Evolutionary conservation across 1,139 yeast species (phyloP).

Genomic region (Suhomyces chickasaworum): DNA sequence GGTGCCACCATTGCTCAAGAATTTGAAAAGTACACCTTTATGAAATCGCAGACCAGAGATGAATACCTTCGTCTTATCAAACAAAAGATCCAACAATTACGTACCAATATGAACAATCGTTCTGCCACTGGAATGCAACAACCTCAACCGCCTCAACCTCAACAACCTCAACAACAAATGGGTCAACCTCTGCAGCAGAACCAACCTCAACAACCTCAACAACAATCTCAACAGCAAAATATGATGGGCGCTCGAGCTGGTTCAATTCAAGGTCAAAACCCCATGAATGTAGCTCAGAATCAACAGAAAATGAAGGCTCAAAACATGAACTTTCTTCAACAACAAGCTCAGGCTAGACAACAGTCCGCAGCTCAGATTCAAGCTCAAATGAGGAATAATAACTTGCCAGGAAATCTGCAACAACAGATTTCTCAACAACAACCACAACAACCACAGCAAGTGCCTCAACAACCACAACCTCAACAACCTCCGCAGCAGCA

Average conservation of each 20-base stretch:
- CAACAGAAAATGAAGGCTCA: constrained; percentile 27
- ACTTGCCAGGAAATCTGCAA: constrained; percentile 6
- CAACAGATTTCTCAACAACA: constrained; percentile 6
- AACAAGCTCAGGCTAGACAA: constrained; percentile 54
- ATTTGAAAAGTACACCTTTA: constrained; percentile 46
- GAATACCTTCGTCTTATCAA: constrained; percentile 44
- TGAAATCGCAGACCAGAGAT: constrained; percentile 41
- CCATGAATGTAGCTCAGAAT: constrained; percentile 2
- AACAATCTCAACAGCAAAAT: constrained; percentile 11
- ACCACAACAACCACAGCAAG: constrained; percentile 14
- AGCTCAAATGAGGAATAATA: constrained; percentile 28
- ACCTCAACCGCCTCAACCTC: constrained; percentile 16
- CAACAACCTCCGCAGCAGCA: constrained; percentile 12
- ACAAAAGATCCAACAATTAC: constrained; percentile 43
- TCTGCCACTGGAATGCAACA: constrained; percentile 20
- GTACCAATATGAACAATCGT: constrained; percentile 27
- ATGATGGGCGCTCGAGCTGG: constrained; percentile 10
- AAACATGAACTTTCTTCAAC: constrained; percentile 41
- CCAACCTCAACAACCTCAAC: constrained; percentile 1
- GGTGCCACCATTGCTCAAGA: constrained; percentile 48
- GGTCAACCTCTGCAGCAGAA: constrained; percentile 12
- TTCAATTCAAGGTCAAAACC: constrained; percentile 7
- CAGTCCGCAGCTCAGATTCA: constrained; percentile 42
- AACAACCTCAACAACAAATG: constrained; percentile 6
- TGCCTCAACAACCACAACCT: constrained; percentile 12